Conservation (phyloP, 306 rosid species). For the Delonix regia region DNA sequence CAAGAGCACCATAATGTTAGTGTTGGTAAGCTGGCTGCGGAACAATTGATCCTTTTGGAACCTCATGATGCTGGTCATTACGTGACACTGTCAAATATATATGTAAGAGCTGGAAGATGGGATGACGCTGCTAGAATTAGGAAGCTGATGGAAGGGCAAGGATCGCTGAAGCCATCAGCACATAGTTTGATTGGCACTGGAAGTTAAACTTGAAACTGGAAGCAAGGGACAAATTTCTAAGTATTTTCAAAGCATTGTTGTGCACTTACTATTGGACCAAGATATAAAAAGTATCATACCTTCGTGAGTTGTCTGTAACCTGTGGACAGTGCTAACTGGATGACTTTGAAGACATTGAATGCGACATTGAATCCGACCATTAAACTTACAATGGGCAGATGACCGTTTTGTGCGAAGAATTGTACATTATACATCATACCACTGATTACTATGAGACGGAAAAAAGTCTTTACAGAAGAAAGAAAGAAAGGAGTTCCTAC, state of each 20-base stretch:
- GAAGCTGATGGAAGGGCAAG: slow-evolving; percentile 47
- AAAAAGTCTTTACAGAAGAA: background rate
- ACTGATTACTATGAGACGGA: background rate
- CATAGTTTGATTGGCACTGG: slow-evolving; percentile 47
- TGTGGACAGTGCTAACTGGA: background rate
- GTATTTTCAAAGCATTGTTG: background rate
- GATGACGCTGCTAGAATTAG: slow-evolving; percentile 46
- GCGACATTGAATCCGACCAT: too few relatives aligned
- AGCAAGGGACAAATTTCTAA: slow-evolving; percentile 1
- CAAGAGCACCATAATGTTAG: slow-evolving; percentile 51
- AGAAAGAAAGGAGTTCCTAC: background rate
- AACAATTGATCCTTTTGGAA: slow-evolving; percentile 49
- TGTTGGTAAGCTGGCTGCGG: slow-evolving; percentile 50
- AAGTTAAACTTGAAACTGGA: background rate
- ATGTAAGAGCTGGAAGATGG: slow-evolving; percentile 55
- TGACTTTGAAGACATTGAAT: background rate
- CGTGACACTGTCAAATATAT: slow-evolving; percentile 56
- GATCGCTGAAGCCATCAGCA: slow-evolving; percentile 52
- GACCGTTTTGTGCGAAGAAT: background rate
- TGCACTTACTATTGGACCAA: slow-evolving; percentile 4
- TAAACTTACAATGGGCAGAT: background rate
- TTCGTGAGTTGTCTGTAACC: background rate
- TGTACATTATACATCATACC: background rate
- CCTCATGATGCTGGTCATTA: slow-evolving; percentile 47
- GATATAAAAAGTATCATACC: background rate